Conservation (phyloP, 1,284 basidiomycete genomes). For the Ustilago shanxiensis region DNA sequence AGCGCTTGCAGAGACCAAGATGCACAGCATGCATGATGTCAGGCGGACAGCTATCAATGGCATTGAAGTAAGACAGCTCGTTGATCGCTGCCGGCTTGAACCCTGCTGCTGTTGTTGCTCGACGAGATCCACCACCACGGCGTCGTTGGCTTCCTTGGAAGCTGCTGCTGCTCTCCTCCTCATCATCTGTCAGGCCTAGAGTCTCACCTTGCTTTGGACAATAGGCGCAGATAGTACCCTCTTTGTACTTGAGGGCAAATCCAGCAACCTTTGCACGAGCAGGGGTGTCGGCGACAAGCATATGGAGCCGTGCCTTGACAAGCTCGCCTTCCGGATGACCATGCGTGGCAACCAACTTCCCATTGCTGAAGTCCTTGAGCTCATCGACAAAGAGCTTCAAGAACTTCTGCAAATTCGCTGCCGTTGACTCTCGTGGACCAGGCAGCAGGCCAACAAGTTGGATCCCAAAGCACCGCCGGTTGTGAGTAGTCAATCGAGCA, state of each 20-base stretch:
- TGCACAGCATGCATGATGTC: constrained; percentile 15
- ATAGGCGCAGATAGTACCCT: not conserved
- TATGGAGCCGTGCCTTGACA: not conserved
- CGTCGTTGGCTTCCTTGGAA: not conserved
- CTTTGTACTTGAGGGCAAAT: not conserved
- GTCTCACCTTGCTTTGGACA: not conserved
- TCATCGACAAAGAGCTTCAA: constrained; percentile 7
- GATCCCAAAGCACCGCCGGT: constrained; percentile 4
- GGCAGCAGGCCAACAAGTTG: constrained; percentile 12
- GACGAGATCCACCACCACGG: not conserved
- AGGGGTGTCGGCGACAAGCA: constrained; percentile 8
- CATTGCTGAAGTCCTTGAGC: not conserved
- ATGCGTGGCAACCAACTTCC: not conserved
- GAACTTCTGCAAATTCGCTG: not conserved
- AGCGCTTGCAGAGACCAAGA: constrained; percentile 20
- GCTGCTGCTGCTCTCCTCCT: not conserved
- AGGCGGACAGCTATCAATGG: not conserved
- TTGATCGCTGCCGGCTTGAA: not conserved
- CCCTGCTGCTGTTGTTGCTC: no score
- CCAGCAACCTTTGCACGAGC: constrained; percentile 9
- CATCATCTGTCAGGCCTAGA: not conserved
- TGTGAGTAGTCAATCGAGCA: not conserved
- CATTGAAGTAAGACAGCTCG: constrained; percentile 9
- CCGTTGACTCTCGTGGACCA: constrained; percentile 1
- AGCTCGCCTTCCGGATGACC: not conserved